Conservation (phyloP, 164 flowering plant species). For the Tetrastigma voinierianum region DNA sequence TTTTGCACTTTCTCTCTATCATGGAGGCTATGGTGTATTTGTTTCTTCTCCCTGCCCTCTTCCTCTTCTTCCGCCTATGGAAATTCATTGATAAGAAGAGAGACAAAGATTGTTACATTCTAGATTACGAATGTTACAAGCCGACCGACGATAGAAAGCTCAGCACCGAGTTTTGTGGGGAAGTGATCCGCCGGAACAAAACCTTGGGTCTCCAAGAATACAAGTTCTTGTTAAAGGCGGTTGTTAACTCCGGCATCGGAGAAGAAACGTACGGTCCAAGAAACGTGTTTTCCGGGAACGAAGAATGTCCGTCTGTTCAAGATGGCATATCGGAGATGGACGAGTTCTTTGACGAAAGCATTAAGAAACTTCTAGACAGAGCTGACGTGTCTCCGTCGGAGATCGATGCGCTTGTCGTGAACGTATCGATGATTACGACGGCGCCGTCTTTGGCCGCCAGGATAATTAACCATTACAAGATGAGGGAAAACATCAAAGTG, state of each 20-base stretch:
- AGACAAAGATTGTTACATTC: constrained; percentile 45
- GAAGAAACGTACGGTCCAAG: constrained; percentile 67
- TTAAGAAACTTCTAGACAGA: constrained; percentile 33
- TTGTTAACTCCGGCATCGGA: constrained; percentile 69
- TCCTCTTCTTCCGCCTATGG: constrained; percentile 21
- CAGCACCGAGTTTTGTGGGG: constrained; percentile 43
- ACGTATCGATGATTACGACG: constrained; percentile 51
- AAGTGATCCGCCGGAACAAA: constrained; percentile 45
- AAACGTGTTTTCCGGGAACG: constrained; percentile 39
- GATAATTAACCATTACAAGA: constrained; percentile 50
- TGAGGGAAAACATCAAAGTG: constrained; percentile 48
- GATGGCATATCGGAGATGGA: constrained; percentile 56
- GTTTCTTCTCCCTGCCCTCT: constrained; percentile 10
- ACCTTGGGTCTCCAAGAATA: constrained; percentile 58
- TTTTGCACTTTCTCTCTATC: constrained; percentile 7
- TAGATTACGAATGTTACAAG: constrained; percentile 60
- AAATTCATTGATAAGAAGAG: constrained; percentile 20
- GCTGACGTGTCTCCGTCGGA: constrained; percentile 35
- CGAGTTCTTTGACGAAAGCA: constrained; percentile 48
- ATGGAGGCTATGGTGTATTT: constrained; percentile 28
- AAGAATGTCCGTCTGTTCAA: constrained; percentile 26
- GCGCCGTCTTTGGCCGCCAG: constrained; percentile 47
- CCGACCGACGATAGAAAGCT: constrained; percentile 46
- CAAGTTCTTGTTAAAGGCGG: constrained; percentile 60
- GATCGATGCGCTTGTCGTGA: constrained; percentile 60